phyloP scores from a whole-genome alignment of 2,329 filamentous ascomycete genomes.

The Colletotrichum sp. region DNA sequence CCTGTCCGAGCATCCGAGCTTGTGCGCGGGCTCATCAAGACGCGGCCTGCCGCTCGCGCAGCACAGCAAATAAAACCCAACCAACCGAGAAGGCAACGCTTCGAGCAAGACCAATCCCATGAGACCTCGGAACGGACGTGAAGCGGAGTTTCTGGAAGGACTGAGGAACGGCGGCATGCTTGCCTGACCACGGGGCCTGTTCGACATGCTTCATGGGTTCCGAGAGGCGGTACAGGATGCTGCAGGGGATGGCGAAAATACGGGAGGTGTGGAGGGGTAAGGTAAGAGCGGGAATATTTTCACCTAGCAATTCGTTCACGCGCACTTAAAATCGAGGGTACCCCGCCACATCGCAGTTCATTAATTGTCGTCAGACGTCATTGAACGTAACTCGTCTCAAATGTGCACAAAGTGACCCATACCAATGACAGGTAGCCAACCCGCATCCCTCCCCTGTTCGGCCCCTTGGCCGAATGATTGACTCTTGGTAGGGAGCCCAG shows the following conservation, averaged over 20 bases:
- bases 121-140: not conserved
- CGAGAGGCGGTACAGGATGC: too few relatives aligned
- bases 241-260: not conserved
- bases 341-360: too few relatives aligned
- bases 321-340: not conserved
- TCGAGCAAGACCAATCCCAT: not conserved
- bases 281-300: not conserved
- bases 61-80: not conserved
- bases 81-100: not conserved
- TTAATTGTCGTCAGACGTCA: not conserved
- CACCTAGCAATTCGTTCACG: not conserved
- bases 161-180: not conserved
- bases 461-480: not conserved
- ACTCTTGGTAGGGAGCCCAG: not conserved
- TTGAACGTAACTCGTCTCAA: not conserved
- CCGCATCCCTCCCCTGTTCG: not conserved
- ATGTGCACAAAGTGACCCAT: not conserved
- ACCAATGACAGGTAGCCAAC: not conserved
- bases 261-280: not conserved
- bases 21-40: not conserved
- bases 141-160: not conserved
- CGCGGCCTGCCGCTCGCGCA: not conserved
- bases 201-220: too few relatives aligned
- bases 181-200: too few relatives aligned
- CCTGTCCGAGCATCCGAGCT: not conserved